These are phyloP conservation scores for Calamus simplicifolius DNA, from an alignment of 176 grass and related monocot species.

Conservation along the genomic window DNA sequence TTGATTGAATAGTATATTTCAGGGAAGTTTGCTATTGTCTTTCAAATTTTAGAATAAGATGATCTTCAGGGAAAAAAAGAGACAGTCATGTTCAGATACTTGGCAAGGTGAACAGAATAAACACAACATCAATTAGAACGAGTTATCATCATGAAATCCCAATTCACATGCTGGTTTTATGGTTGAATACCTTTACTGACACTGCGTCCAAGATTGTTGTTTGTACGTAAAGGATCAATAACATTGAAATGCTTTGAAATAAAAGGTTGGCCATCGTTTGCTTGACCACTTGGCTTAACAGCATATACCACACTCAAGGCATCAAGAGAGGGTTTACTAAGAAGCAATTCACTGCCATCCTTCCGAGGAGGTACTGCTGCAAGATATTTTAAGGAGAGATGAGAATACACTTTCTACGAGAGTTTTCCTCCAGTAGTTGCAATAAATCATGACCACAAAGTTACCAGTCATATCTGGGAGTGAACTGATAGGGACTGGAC, in stretches of 20 bases:
- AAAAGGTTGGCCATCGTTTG: constrained; percentile 59
- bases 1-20: no score
- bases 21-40: no score
- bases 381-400: constrained; percentile 30
- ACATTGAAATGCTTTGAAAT: constrained; percentile 94
- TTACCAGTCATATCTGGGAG: constrained; percentile 90
- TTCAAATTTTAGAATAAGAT: no score
- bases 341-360: constrained; percentile 58
- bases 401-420: constrained; percentile 7
- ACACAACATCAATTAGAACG: no score
- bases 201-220: constrained; percentile 94
- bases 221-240: constrained; percentile 83
- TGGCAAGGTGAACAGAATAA: no score
- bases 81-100: no score
- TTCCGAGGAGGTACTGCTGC: constrained; percentile 61
- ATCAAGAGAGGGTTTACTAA: constrained; percentile 69
- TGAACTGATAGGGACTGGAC: constrained; percentile 84
- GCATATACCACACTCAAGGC: constrained; percentile 36
- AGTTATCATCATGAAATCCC: no score
- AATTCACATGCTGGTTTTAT: no score
- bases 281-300: constrained; percentile 45
- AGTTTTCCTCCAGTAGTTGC: background rate
- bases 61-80: no score
- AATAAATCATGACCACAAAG: background rate
- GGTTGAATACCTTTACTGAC: constrained; percentile 69